Evolutionary conservation across 2,329 filamentous ascomycete genomes (phyloP), one percentile per base, ranked within the genome.

Genomic region (Talaromyces sp.): DNA sequence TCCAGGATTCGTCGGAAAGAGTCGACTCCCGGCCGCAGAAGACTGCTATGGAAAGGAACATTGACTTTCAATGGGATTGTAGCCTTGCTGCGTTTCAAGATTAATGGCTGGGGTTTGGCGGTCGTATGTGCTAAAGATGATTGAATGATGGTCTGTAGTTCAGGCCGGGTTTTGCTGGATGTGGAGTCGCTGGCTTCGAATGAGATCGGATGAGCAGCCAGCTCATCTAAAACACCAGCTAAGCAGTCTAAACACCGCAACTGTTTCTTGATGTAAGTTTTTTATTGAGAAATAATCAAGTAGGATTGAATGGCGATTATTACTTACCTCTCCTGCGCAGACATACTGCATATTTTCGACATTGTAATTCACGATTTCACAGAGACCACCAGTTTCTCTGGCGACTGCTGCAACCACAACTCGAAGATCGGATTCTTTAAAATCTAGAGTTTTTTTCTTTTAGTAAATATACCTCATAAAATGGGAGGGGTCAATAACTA

Each of bases 291-390:
- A 17, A 6, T 19, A 25, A 39, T 59, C 32, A 27, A 17, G 22
- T 17, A 15, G 51, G 58, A 36, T 17, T 36, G 13, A 4, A 36
- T 36, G 33, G 33, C 2, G 4, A 7, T 17, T 4, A 5, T 17
- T 57, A 75, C 76, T 76, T 71, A 79, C 76, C 75, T 88, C 86
- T 74, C 86, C 86, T 68, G 86, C 86, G 68, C 83, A 84, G 64
- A 88, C 86, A 73, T 88, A 88, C 73, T 88, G 86, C 85, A 85
- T 84, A 77, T 88, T 88, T 65, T 85, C 84, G 64, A 88, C 84
- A 73, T 88, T 88, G 76, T 95, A 96, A 83, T 99, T 99, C 84
- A 99, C 95, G 82, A 99, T 98, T 80, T 99, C 95, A 65, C 99
- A 80, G 44, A 99, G 84, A 95, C 95, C 98, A 62, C 88, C 89